Base-by-base conservation (phyloP, 2,329 filamentous ascomycete species). In the Venturia pyrina region DNA sequence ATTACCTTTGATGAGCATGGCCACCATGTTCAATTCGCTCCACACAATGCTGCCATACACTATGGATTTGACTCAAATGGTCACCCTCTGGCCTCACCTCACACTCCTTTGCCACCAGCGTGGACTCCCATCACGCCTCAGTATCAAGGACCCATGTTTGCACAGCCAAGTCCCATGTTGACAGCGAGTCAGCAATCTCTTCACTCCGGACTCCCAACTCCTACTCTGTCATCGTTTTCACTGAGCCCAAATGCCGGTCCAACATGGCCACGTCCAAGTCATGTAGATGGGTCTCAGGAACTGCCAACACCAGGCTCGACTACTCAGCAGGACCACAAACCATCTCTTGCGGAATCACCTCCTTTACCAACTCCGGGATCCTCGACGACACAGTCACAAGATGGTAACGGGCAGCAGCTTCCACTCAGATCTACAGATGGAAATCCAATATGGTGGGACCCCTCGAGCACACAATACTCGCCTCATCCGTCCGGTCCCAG, bases 81-180 rank as follows among this genome's bases (percentile, higher is more conserved):
- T 13, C 28, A 37, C n/a, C 48, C 63, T 37, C 34, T 66, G 21
- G 4, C 53, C 24, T 66, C 64, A 37, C 64, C 56, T 17, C 57
- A 66, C 19, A 53, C 64, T 7, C 64, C 43, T 6, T 46, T 50
- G 15, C 57, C 57, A n/a, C 64, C 64, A 34, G 40, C 57, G 19
- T 62, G 56, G 59, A 66, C 64, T 3, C 64, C 64, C 19, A 48
- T 53, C 40, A 61, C 64, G 11, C 63, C 63, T 32, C 63, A 65
- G 15, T 60, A 65, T 32, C 19, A 19, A 6, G 44, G 34, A n/a
- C 3, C 13, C n/a, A 53, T 53, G 21, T 65, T 43, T 19, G 13
- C 43, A 17, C 63, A 65, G 44, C 43, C 13, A 34, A 48, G 15
- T 40, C 24, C 62, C 0, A 53, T 64, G 62, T 19, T 32, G 2